Base-by-base conservation (phyloP, 768 basidiomycete genomes). In the Termitomyces sp. region DNA sequence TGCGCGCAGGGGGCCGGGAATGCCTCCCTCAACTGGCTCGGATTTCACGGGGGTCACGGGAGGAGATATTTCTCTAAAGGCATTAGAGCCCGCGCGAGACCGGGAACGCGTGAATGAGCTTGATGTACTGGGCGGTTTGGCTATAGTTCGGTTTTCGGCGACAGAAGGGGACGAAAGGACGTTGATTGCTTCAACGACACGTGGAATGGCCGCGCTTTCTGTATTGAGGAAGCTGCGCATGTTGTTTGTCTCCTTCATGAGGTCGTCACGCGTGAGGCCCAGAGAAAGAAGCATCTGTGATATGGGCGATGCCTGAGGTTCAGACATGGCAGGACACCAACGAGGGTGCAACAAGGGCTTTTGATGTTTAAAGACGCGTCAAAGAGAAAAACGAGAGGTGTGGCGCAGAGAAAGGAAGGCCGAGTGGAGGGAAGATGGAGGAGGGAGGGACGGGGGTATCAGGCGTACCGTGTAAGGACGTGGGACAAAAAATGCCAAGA, bases 211-310 rank as follows among this genome's bases (percentile, higher is more conserved):
- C 53, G 73, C 67, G 65, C 75, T 74, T 66, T 84, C 79, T 32
- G 82, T 72, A 35, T 82, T 85, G 63, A 90, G 77, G 75, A 89
- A 90, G 64, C 84, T 83, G 53, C 88, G 86, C 89, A 92, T 91
- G 69, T 90, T 82, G 73, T 86, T 80, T 65, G 85, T 89, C 67
- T 83, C 87, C 67, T 81, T 78, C 64, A 77, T 69, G 57, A 92
- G 75, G 72, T 91, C 90, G 65, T 88, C 84, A 70, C 87, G 82
- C 63, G 90, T 90, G 66, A 92, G 79, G 53, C 89, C 88, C 43
- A 92, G 78, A 18, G 83, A 83, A 64, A 82, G 76, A 36, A 92
- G 74, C 24, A 92, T 80, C 63, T 85, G 83, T 33, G 87, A 87
- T 30, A 90, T 89, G 36, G 90, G 90, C 8, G 89, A 91, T 52